Base-by-base conservation (phyloP, 2,329 filamentous ascomycete species). In the Colletotrichum horii region DNA sequence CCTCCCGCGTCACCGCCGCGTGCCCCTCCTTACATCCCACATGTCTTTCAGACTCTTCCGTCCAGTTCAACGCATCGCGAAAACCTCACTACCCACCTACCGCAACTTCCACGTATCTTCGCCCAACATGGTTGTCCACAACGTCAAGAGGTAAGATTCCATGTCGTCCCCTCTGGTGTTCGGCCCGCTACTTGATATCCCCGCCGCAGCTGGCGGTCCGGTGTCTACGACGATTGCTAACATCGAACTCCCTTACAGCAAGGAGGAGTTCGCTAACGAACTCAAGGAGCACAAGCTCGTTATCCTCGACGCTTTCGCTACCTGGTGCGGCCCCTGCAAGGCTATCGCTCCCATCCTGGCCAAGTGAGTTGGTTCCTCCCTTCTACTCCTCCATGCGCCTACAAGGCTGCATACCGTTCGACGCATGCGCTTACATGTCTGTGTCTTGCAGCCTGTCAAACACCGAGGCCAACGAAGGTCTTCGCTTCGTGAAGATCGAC, bases 271-370 rank as follows among this genome's bases (percentile, higher is more conserved):
- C 84, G 83, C 91, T 71, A 81, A 84, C 36, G 89, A 90, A 73
- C 80, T 93, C 75, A 83, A 87, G 71, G 81, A 87, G 1, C 1
- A 58, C 24, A 6, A 6, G 26, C 24, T 34, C 78, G 91, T 98
- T 80, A 87, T 98, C 76, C 88, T 98, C 81, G 96, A 98, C 88
- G 96, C 92, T 88, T 96, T 94, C 85, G 96, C 96, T 72, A 92
- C 89, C 77, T 98, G 96, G 96, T 98, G 96, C 89, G 96, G 95
- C 76, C 96, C 96, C 76, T 98, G 96, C 94, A 98, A 96, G 89
- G 90, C 93, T 81, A 97, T 98, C 81, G 92, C 95, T 22, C 96
- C 96, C 75, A 85, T 92, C 77, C 88, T 98, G 74, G 90, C 89
- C 80, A 89, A 93, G 90, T 93, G 86, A 83, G 91, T 84, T 9